Base-by-base conservation (phyloP, 805 yeast species). In the Nakazawaea molendinolei region DNA sequence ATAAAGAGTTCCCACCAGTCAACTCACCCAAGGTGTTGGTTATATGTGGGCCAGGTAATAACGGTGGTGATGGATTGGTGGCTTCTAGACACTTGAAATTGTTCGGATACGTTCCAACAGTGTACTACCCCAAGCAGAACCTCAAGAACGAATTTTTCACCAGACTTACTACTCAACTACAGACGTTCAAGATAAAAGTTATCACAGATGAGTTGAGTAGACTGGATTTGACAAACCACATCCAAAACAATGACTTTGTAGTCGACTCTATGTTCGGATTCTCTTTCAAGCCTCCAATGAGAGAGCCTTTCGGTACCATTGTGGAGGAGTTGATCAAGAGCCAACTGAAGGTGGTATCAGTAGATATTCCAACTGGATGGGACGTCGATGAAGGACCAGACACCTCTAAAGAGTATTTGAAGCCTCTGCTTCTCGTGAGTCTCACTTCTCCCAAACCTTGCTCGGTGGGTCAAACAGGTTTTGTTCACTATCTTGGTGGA, bases 291-390 rank as follows among this genome's bases (percentile, higher is more conserved):
- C 95, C 97, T 1, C 95, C 95, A 0, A 68, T 90, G 33, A 66
- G 97, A 38, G 71, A 71, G 23, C 95, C 96, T 1, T 90, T 83
- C 53, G 74, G 71, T 28, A 47, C 45, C 12, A 71, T 69, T 7
- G 61, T 71, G 37, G 49, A 48, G n/a, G 46, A 63, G 6, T 53
- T 83, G 44, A 49, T 62, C 5, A 66, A 49, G 47, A 40, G 75
- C 3, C 90, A 89, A 1, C 10, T 7, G 4, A 19, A 31, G 13
- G 72, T 87, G 2, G 71, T 85, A 0, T 74, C 94, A 0, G 84
- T 92, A 2, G 98, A 92, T 55, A 75, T 90, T 31, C 98, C 98
- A 0, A 83, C 95, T 2, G 95, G 97, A 0, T 92, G 98, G 98
- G 90, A 89, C 51, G 97, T 92, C 8, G 95, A 92, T 50, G 51